Evolutionary conservation across 495 filamentous ascomycete species (phyloP), one percentile per base, ranked within the genome.

Genomic region (Penicillium bialowiezense): DNA sequence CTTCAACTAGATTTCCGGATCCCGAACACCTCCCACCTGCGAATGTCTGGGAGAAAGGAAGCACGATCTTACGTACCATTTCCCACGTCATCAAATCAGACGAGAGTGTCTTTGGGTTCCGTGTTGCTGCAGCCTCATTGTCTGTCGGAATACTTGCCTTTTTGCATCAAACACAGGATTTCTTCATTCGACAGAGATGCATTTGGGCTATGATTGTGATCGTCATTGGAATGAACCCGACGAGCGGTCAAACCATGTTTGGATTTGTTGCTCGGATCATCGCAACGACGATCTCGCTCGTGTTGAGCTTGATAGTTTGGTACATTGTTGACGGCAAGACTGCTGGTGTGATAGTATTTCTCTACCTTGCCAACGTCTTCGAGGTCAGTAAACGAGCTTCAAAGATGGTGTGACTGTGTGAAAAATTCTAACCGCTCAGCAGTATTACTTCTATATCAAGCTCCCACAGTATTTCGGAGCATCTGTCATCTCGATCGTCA

Each of bases 141-240:
- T 84, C 77, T 15, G 71, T 89, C 26, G 87, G 79, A 0, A 83
- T 91, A 26, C 62, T 88, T 1, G 84, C 81, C 5, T 90, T 75
- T 59, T 67, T 91, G n/a, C 69, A 78, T 40, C 59, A 80, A 17
- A 88, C 86, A 0, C 79, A 88, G 50, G 53, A 57, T 0, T 90
- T 88, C 60, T 91, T 89, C 53, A 67, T 79, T 12, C 70, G 81
- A 38, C 84, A 91, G 55, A 72, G 88, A 54, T 70, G 88, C 7
- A 81, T 90, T 6, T 91, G 87, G 87, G 82, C 85, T 0, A 81
- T 89, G 81, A 87, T 91, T 53, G 81, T 87, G 36, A 80, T 87
- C n/a, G 73, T 80, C 14, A 83, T 86, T 51, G 83, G 80, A 3
- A 84, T 76, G 70, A 73, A 65, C 5, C 67, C 70, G 4, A 81